These are phyloP conservation scores for Alternaria infectoria DNA, from an alignment of 2,329 filamentous ascomycete species.

Conservation along the genomic window DNA sequence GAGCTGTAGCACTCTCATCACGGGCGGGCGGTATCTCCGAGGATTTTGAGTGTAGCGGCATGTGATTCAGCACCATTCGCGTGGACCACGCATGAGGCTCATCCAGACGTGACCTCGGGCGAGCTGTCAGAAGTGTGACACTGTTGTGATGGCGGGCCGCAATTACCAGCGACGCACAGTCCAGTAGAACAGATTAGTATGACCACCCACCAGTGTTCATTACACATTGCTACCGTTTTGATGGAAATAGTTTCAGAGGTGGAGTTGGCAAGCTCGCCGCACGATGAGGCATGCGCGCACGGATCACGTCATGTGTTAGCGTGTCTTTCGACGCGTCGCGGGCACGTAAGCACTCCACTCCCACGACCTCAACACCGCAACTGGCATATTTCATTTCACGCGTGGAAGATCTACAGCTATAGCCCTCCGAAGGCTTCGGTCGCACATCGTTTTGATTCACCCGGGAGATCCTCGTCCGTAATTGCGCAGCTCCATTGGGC, in stretches of 20 bases:
- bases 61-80: not conserved
- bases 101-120: not conserved
- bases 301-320: not conserved
- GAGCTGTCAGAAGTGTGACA: not conserved
- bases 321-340: not conserved
- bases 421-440: not conserved
- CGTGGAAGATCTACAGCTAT: not conserved
- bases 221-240: not conserved
- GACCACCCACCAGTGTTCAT: not conserved
- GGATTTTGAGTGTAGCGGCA: not conserved
- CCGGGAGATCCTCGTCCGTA: not conserved
- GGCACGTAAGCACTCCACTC: not conserved
- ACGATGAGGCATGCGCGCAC: not conserved
- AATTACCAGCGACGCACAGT: not conserved
- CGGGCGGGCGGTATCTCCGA: not conserved
- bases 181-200: not conserved
- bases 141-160: not conserved
- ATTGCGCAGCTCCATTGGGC: not conserved
- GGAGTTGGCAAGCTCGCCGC: not conserved
- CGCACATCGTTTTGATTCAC: not conserved
- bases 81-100: not conserved
- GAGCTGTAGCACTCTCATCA: not conserved
- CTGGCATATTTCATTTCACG: not conserved
- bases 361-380: not conserved
- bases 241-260: not conserved